These are phyloP conservation scores for Beta corolliflora DNA, from an alignment of 179 eudicot species.

Conservation along the genomic window DNA sequence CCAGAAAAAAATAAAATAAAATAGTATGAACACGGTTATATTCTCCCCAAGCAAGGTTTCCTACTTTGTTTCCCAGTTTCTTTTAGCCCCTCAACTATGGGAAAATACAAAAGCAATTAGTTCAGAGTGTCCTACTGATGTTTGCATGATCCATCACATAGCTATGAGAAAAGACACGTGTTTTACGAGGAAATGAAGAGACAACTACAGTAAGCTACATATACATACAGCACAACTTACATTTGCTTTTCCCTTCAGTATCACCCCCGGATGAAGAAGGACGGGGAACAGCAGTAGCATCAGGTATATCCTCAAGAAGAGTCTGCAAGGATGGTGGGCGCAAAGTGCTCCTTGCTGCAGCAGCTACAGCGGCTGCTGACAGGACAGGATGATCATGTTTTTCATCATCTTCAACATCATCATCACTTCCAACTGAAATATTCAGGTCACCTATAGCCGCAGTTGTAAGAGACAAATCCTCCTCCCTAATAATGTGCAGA, in stretches of 20 bases:
- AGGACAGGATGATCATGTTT: conserved; percentile 60
- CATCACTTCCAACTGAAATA: conserved; percentile 76
- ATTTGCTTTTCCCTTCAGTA: conserved; percentile 96
- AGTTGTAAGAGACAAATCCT: conserved; percentile 81
- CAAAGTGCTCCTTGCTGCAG: conserved; percentile 84
- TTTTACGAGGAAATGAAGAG: background rate
- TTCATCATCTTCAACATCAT: conserved; percentile 62
- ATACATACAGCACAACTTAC: conserved; percentile 39
- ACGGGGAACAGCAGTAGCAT: conserved; percentile 63
- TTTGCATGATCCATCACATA: background rate
- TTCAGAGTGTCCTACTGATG: background rate
- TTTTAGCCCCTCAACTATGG: background rate
- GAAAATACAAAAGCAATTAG: background rate
- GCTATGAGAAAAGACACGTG: background rate
- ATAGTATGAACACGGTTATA: background rate
- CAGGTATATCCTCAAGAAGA: conserved; percentile 90
- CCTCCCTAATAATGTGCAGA: conserved; percentile 90
- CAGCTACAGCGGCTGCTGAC: conserved; percentile 87
- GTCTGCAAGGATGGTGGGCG: conserved; percentile 98
- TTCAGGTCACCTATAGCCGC: conserved; percentile 81
- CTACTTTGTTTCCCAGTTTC: background rate
- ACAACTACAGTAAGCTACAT: conserved; percentile 7
- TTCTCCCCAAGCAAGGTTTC: background rate
- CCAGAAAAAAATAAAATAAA: too few species aligned
- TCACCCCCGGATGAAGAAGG: conserved; percentile 91